Evolutionary conservation across 768 basidiomycete species (phyloP), one percentile per base, ranked within the genome.

Genomic region (Filobasidium wieringae): DNA sequence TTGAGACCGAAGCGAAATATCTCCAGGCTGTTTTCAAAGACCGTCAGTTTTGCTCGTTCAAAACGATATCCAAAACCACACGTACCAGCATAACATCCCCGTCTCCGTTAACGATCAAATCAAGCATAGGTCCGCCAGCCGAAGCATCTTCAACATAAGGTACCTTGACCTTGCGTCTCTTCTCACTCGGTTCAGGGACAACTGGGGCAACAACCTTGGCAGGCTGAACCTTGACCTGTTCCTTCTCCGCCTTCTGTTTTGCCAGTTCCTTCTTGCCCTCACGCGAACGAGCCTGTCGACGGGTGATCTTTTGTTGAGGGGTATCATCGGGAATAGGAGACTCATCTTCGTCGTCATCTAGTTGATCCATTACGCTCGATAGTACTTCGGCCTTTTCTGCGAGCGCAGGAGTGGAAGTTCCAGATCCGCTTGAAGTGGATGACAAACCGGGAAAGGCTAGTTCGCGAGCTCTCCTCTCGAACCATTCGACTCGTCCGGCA

Each of bases 401-500:
- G 12, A 11, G 30, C 7, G 17, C 7, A 24, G 51, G 29, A 36
- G 29, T 53, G 15, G 26, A 31, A 4, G 39, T 24, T 41, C 51
- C 41, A 24, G 30, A 33, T 19, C 30, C 37, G 29, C 57, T 51
- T n/a, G n/a, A n/a, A 15, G 32, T 49, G 22, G 34, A 43, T 5
- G 57, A 24, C 9, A 52, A 19, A 1, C 49, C 51, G 7, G 40
- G 33, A 19, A 40, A 51, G 15, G 51, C 50, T n/a, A 34, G 33
- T n/a, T 51, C 29, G 14, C 31, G 41, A 9, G 63, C 63, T 9
- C 27, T 2, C 19, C 34, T 32, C 37, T 63, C 52, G 41, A 74
- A 70, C 57, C 70, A 72, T 7, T 65, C 81, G 36, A 99, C 82
- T 32, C 85, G 81, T 43, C 76, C 76, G 47, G 86, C 66, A 67